These are phyloP conservation scores for Colletotrichum limetticola DNA, from an alignment of 2,329 filamentous ascomycete species.

Conservation along the genomic window DNA sequence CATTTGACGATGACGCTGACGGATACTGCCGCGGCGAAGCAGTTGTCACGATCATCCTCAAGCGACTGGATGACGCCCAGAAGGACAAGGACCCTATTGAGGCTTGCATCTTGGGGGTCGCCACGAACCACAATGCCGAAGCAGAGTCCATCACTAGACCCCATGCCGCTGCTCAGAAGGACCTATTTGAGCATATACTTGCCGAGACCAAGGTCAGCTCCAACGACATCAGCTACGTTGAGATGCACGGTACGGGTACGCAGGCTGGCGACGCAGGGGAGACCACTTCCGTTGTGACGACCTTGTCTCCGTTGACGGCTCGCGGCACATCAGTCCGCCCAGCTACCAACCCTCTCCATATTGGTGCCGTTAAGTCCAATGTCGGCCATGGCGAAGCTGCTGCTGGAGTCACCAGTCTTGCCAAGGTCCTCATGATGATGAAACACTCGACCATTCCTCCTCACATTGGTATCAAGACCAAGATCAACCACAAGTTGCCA, in stretches of 20 bases:
- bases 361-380: constrained; percentile 39
- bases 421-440: constrained; percentile 31
- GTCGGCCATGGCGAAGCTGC: constrained; percentile 34
- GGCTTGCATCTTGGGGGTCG: constrained; percentile 50
- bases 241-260: constrained; percentile 56
- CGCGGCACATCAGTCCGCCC: constrained; percentile 34
- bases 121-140: constrained; percentile 52
- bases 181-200: constrained; percentile 51
- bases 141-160: constrained; percentile 53
- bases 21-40: constrained; percentile 62
- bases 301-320: constrained; percentile 41
- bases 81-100: constrained; percentile 47
- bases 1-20: constrained; percentile 73
- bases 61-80: constrained; percentile 52
- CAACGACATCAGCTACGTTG: constrained; percentile 52
- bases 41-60: constrained; percentile 52
- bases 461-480: constrained; percentile 73
- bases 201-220: constrained; percentile 60
- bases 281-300: constrained; percentile 33
- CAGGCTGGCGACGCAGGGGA: constrained; percentile 40
- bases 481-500: constrained; percentile 70
- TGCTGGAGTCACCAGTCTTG: constrained; percentile 28
- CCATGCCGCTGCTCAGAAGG: constrained; percentile 48
- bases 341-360: constrained; percentile 35
- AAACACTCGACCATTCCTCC: constrained; percentile 32